Conservation (phyloP, 2,329 filamentous ascomycete species). For the Fusarium camptoceras region DNA sequence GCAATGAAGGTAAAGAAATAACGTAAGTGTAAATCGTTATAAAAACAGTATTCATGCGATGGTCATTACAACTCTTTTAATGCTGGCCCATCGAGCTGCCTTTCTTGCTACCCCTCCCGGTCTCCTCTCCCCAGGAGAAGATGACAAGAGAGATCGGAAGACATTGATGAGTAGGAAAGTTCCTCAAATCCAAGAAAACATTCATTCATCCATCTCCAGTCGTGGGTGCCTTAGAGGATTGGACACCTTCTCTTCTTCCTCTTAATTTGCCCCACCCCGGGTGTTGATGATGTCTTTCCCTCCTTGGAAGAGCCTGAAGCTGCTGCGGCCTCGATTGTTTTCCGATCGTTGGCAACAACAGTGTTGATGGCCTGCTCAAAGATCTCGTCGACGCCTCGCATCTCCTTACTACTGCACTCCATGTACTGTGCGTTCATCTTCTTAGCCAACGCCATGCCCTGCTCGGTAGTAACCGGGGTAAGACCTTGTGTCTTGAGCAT, state of each 20-base stretch:
- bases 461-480: constrained; percentile 91
- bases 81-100: constrained; percentile 41
- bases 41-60: constrained; percentile 54
- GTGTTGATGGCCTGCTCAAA: constrained; percentile 93
- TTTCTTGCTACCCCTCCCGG: constrained; percentile 23
- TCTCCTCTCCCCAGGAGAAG: constrained; percentile 36
- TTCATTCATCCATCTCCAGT: constrained; percentile 27
- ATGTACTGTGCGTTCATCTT: constrained; percentile 97
- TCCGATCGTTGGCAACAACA: constrained; percentile 83
- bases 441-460: constrained; percentile 86
- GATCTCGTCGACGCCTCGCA: constrained; percentile 94
- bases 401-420: constrained; percentile 99
- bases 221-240: constrained; percentile 70
- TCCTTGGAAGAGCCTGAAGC: constrained; percentile 54
- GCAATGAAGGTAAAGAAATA: constrained; percentile 41
- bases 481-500: constrained; percentile 98
- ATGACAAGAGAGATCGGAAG: constrained; percentile 25
- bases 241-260: constrained; percentile 88
- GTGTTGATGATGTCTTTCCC: constrained; percentile 54
- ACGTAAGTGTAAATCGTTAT: constrained; percentile 50
- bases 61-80: constrained; percentile 57
- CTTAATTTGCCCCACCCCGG: constrained; percentile 65
- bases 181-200: constrained; percentile 36
- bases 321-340: constrained; percentile 66
- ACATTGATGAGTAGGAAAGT: constrained; percentile 27